Evolutionary conservation across 164 flowering plant species (phyloP), one percentile per base, ranked within the genome.

Genomic region (Brasenia schreberi): DNA sequence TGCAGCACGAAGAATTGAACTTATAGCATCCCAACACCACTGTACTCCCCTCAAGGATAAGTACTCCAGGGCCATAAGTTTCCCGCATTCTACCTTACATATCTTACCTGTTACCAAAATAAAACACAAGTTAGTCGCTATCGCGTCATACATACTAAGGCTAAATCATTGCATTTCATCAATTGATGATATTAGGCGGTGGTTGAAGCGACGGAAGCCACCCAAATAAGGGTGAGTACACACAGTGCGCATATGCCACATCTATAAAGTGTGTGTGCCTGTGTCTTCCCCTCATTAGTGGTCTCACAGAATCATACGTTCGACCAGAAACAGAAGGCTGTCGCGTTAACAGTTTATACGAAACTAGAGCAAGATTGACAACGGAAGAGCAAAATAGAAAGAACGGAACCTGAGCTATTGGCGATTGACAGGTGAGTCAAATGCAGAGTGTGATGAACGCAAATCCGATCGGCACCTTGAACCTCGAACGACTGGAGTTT

Each of bases 1-100:
- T 18, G 96, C 87, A 73, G 74, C 76, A 66, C 81, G 75, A 45
- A 92, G 94, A 77, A 92, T 78, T 64, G 77, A 83, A 75, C 80
- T 80, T 44, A 92, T 74, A 42, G 96, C 98, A 71, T 77, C 83
- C 98, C 98, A 92, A 70, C 88, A 77, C 95, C 95, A 92, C 63
- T 92, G 95, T 7, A 89, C 83, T 4, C 96, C 96, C 70, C 91
- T 78, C 6, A 92, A 72, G 42, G 87, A 72, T 75, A 92, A 79
- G 68, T 67, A 74, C 71, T 92, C 96, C 5, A 92, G 82, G 19
- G 85, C 80, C n/a, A 45, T 68, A 5, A 92, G 95, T 44, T 83
- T 88, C n/a, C 91, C 90, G 69, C 85, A 83, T 67, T 88, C 91
- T 9, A 89, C 83, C 77, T 74, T 79, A 76, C 78, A 76, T 1